phyloP scores from a whole-genome alignment of 495 filamentous ascomycete genomes.

The Mytilinidion resinicola region DNA sequence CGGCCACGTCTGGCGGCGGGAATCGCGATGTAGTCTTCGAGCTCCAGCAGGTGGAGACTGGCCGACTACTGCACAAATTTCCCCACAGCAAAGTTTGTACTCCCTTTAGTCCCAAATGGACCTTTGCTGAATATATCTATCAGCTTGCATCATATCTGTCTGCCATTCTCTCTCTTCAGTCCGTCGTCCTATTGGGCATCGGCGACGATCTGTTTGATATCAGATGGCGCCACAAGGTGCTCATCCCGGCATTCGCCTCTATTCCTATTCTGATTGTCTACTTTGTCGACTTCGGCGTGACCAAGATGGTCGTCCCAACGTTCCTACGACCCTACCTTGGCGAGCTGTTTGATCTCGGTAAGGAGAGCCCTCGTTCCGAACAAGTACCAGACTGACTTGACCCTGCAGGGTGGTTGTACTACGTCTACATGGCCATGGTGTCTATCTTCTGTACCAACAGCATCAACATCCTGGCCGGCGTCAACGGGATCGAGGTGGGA shows the following conservation, averaged over 20 bases:
- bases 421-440: conserved; percentile 89
- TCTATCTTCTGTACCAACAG: conserved; percentile 96
- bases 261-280: conserved; percentile 96
- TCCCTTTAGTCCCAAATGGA: neutral
- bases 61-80: conserved; percentile 80
- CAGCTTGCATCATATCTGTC: conserved; percentile 94
- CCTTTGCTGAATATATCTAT: conserved; percentile 9
- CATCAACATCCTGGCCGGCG: conserved; percentile 97
- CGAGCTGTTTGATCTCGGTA: conserved; percentile 70
- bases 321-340: conserved; percentile 79
- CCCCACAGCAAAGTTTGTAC: conserved; percentile 80
- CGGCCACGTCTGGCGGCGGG: conserved; percentile 89
- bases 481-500: conserved; percentile 94
- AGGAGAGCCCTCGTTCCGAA: conserved; percentile 3
- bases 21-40: conserved; percentile 77
- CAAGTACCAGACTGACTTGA: conserved; percentile 16
- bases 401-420: conserved; percentile 65
- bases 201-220: conserved; percentile 97
- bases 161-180: conserved; percentile 84
- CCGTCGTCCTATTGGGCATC: conserved; percentile 81
- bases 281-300: conserved; percentile 96
- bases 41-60: conserved; percentile 60
- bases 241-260: conserved; percentile 90
- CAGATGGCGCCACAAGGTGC: conserved; percentile 95
- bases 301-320: conserved; percentile 82